Base-by-base conservation (phyloP, 306 rosid genomes). In the Lotus japonicus region DNA sequence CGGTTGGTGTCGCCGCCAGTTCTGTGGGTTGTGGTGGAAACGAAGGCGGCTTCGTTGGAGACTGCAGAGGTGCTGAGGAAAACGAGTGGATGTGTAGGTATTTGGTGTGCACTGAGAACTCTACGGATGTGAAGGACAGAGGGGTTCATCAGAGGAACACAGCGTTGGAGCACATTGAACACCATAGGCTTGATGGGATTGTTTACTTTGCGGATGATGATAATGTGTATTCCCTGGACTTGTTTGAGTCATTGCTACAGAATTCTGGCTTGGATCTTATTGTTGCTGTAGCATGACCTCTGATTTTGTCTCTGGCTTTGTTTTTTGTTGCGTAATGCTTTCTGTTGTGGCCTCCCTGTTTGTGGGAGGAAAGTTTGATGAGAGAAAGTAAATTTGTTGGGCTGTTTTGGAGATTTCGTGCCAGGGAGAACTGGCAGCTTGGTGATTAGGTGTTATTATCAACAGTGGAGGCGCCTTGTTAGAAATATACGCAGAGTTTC, bases 161-260 rank as follows among this genome's bases (percentile, higher is more conserved):
- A 0, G 99, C 97, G 15, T 81, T 95, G 87, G 88, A 95, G 72
- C 97, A 95, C 84, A 87, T 95, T 81, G 97, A 90, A 66, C 80
- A 41, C 21, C 99, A 95, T 62, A 81, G 71, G 65, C 92, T 95
- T 53, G 95, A 95, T 72, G 99, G 92, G 54, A 80, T 95, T 78
- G 96, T 95, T 64, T 95, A 88, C 84, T 95, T 95, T 59, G 97
- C 96, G 0, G 99, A 95, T 9, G 99, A 95, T 38, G 95, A 90
- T 74, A 95, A 95, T 74, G 82, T 88, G 23, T 95, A 88, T 80
- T 81, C 97, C 35, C 86, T 95, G 3, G 87, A 83, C 36, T 79
- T 95, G 86, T 95, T 95, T 58, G 84, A 88, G 33, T 19, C 38
- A 12, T 21, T 49, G 33, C n/a, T n/a, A n/a, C n/a, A n/a, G n/a